These are phyloP conservation scores for Singerocomus inundabilis DNA, from an alignment of 1,284 basidiomycete species.

Conservation along the genomic window DNA sequence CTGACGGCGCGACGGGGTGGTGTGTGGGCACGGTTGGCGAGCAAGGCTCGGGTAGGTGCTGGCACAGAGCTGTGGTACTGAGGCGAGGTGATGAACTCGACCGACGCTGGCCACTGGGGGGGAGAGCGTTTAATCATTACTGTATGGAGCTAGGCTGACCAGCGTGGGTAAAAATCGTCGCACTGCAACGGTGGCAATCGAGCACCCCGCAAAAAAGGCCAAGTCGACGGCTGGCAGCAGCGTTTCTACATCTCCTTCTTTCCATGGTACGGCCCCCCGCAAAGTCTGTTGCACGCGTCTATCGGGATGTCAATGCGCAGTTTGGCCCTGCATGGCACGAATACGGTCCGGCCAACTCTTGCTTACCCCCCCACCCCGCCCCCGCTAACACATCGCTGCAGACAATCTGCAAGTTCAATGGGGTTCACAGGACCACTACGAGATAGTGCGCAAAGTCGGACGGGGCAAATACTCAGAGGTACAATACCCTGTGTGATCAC, in stretches of 20 bases:
- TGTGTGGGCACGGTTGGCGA: slow-evolving; percentile 25
- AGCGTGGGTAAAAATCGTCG: slow-evolving; percentile 34
- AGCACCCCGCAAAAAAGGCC: slow-evolving; percentile 8
- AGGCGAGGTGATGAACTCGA: slow-evolving; percentile 45
- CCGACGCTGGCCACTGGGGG: slow-evolving; percentile 49
- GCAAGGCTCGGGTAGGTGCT: slow-evolving; percentile 34
- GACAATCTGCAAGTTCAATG: slow-evolving; percentile 93
- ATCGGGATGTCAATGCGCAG: slow-evolving; percentile 70
- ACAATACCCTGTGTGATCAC: slow-evolving; percentile 22
- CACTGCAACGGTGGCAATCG: slow-evolving; percentile 1
- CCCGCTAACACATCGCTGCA: slow-evolving; percentile 33
- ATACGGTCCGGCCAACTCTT: slow-evolving; percentile 49
- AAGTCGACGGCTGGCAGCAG: slow-evolving; percentile 11
- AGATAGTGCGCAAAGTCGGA: slow-evolving; percentile 96
- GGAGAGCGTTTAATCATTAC: too few species aligned
- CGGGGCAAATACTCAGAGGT: slow-evolving; percentile 97
- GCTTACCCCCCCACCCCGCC: slow-evolving; percentile 8
- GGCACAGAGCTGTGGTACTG: slow-evolving; percentile 56
- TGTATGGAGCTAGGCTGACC: too few species aligned
- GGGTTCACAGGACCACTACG: slow-evolving; percentile 97
- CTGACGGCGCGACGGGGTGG: slow-evolving; percentile 25
- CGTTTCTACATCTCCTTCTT: slow-evolving; percentile 13
- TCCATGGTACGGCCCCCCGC: slow-evolving; percentile 64
- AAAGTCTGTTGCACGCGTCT: slow-evolving; percentile 74
- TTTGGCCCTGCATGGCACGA: slow-evolving; percentile 78